Base-by-base conservation (phyloP, 2,329 filamentous ascomycete genomes). In the Hyphodiscus sp. region DNA sequence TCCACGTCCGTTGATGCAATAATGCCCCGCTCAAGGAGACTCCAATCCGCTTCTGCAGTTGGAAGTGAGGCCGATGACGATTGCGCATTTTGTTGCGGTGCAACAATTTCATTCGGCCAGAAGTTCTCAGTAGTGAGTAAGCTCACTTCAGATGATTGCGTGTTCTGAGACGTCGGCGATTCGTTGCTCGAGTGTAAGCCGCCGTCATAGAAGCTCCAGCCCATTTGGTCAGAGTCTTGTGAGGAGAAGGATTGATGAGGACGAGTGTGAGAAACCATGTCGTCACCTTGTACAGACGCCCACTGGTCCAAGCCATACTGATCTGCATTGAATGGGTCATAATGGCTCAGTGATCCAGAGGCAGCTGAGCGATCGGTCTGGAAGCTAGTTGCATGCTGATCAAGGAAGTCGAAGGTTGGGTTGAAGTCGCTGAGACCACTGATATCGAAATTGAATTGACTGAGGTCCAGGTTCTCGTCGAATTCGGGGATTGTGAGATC, bases 401-500 rank as follows among this genome's bases (percentile, higher is more conserved):
- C 29, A 49, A 55, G 59, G 45, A 56, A 57, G 38, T 60, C 56
- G 49, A 59, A 59, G n/a, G 48, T 45, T 42, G 41, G n/a, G 23
- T 50, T 47, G 11, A 54, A 52, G 11, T 49, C 50, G 45, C 30
- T 48, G 43, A 57, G 46, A 20, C 50, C 49, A 33, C 56, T 57
- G 44, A 63, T 60, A 43, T 65, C 61, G 44, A 62, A 65, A 38
- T 63, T 60, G 53, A 61, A 63, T 20, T 63, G 49, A 23, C 54
- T 60, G 15, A 65, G 46, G 53, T 63, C 59, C 33, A 29, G 47
- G 30, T 61, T 51, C n/a, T 54, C 53, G 23, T 58, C 53, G 45
- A 60, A 53, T 19, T 49, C 53, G 15, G 54, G 41, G 23, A 58
- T 47, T 16, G 58, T 48, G 43, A 60, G 48, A 38, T 61, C 61